Evolutionary conservation across 2,329 filamentous ascomycete species (phyloP).

Genomic region (Arachnopeziza araneosa): DNA sequence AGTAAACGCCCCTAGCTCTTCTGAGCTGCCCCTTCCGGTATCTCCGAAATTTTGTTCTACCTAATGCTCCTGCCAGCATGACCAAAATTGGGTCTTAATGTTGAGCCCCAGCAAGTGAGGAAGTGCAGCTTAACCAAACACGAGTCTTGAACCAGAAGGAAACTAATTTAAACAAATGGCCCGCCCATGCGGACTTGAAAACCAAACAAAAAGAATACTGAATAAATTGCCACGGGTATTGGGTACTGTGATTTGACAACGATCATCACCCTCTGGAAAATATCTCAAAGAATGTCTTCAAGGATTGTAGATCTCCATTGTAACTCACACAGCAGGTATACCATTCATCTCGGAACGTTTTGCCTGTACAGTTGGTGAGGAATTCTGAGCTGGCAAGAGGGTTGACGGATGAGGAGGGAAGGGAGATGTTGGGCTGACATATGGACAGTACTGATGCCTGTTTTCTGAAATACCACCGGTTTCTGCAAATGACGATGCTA

Average conservation of each 20-base stretch:
- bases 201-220: neutral
- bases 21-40: no score
- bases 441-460: neutral
- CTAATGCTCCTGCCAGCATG: neutral
- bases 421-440: neutral
- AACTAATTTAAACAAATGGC: neutral
- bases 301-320: neutral
- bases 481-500: neutral
- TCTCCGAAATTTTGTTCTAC: neutral
- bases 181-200: neutral
- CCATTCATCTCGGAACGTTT: neutral
- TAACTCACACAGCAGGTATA: neutral
- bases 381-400: neutral
- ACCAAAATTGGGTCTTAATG: neutral
- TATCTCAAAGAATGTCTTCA: neutral
- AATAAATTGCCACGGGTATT: neutral
- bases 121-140: no score
- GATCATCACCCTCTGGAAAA: neutral
- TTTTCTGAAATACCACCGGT: neutral
- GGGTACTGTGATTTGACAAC: neutral
- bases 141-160: neutral
- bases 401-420: neutral
- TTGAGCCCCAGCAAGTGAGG: no score
- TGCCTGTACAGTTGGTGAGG: neutral
- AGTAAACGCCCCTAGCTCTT: neutral